These are phyloP conservation scores for Zopfia rhizophila DNA, from an alignment of 2,329 filamentous ascomycete genomes.

Conservation along the genomic window DNA sequence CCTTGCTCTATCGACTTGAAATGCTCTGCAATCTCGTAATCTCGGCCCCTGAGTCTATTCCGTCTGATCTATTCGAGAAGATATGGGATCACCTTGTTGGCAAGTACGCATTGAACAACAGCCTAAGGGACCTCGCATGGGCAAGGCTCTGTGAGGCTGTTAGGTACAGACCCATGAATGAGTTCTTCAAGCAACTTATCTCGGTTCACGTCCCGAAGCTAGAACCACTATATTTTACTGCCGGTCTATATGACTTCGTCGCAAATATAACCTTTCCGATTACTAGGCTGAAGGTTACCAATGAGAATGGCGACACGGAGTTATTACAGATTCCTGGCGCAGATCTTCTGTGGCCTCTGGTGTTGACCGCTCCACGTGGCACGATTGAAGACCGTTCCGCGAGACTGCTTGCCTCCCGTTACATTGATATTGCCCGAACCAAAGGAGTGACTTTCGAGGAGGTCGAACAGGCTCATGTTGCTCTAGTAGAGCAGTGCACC, in stretches of 20 bases:
- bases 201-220: slow-evolving; percentile 67
- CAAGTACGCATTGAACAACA: slow-evolving; percentile 65
- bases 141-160: slow-evolving; percentile 40
- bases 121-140: slow-evolving; percentile 76
- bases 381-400: slow-evolving; percentile 76
- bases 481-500: slow-evolving; percentile 79
- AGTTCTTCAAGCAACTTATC: slow-evolving; percentile 44
- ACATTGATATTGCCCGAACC: slow-evolving; percentile 63
- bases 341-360: slow-evolving; percentile 85
- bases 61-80: slow-evolving; percentile 67
- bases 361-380: slow-evolving; percentile 73
- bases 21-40: slow-evolving; percentile 69
- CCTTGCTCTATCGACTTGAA: slow-evolving; percentile 58
- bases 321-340: slow-evolving; percentile 63
- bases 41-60: slow-evolving; percentile 70
- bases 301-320: slow-evolving; percentile 28
- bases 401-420: slow-evolving; percentile 76
- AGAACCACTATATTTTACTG: slow-evolving; percentile 67
- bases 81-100: slow-evolving; percentile 82
- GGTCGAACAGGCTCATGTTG: slow-evolving; percentile 70
- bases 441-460: slow-evolving; percentile 56
- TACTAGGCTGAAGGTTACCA: slow-evolving; percentile 24
- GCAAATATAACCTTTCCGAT: slow-evolving; percentile 52
- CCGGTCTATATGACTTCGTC: slow-evolving; percentile 72
- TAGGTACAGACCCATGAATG: slow-evolving; percentile 32